These are phyloP conservation scores for Coniochaeta hoffmannii DNA, from an alignment of 2,329 filamentous ascomycete species.

Conservation along the genomic window DNA sequence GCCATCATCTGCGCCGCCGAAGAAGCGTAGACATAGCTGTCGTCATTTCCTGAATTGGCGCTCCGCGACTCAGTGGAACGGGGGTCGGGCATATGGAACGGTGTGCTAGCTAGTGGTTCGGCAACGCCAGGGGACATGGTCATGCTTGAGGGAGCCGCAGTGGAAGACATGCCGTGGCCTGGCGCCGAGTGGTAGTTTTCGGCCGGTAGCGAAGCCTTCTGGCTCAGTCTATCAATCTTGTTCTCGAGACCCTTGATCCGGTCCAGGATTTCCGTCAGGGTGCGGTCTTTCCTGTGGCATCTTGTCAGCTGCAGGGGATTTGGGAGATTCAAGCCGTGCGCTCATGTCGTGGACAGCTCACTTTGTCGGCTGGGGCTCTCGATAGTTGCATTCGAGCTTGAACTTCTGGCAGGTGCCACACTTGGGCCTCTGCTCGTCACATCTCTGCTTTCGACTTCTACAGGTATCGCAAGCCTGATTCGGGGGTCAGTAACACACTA, in stretches of 20 bases:
- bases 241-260: slow-evolving; percentile 45
- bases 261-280: slow-evolving; percentile 52
- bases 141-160: not conserved
- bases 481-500: not conserved
- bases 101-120: not conserved
- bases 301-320: slow-evolving; percentile 13
- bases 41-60: slow-evolving; percentile 5
- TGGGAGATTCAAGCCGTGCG: not conserved
- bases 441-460: slow-evolving; percentile 54
- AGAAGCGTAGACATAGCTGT: slow-evolving; percentile 25
- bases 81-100: not conserved
- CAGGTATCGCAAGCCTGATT: slow-evolving; percentile 51
- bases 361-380: slow-evolving; percentile 56
- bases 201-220: slow-evolving; percentile 9
- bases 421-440: slow-evolving; percentile 54
- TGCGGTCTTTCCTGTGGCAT: slow-evolving; percentile 50
- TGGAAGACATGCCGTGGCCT: not conserved
- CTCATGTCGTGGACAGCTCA: slow-evolving; percentile 27
- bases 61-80: not conserved
- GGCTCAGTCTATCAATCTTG: slow-evolving; percentile 41
- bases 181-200: not conserved
- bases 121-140: not conserved
- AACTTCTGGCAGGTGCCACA: slow-evolving; percentile 52
- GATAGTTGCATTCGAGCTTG: slow-evolving; percentile 51
- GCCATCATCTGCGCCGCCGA: slow-evolving; percentile 43